A percentile compares a stretch with the other conserved stretches of the same genome.
These are phyloP conservation scores for Stramenopiles sp. DNA, from an alignment of 352 stramenopile species.

Conservation along the genomic window DNA sequence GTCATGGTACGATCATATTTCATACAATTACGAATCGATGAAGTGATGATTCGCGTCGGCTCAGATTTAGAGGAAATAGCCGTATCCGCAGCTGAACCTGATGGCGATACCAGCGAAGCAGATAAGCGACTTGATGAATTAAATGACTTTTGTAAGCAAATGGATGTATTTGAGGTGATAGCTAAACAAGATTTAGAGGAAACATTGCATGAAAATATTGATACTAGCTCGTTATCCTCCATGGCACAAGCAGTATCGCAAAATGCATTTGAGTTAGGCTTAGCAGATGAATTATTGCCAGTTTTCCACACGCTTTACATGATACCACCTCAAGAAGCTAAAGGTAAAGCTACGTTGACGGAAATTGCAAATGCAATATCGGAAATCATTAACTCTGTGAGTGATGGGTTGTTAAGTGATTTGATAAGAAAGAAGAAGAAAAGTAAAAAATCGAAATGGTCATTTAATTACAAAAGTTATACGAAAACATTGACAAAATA, in stretches of 20 bases:
- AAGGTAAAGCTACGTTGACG: neutral
- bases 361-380: neutral
- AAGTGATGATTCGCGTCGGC: neutral
- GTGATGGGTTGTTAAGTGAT: neutral
- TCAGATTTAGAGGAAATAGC: neutral
- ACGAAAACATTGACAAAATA: neutral
- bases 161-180: constrained; percentile 4
- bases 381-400: neutral
- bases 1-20: constrained; percentile 4
- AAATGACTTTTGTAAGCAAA: constrained; percentile 5
- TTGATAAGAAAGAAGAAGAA: neutral
- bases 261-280: constrained; percentile 1
- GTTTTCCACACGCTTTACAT: constrained; percentile 8
- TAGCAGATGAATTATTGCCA: neutral
- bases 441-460: neutral
- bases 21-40: neutral
- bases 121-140: neutral
- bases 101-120: neutral
- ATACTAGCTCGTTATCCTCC: neutral
- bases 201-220: constrained; percentile 1
- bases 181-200: constrained; percentile 2
- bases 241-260: neutral
- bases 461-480: constrained; percentile 1
- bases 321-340: neutral
- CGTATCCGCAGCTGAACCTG: neutral